Base-by-base conservation (phyloP, 768 basidiomycete species). In the Trametes cinnabarina region DNA sequence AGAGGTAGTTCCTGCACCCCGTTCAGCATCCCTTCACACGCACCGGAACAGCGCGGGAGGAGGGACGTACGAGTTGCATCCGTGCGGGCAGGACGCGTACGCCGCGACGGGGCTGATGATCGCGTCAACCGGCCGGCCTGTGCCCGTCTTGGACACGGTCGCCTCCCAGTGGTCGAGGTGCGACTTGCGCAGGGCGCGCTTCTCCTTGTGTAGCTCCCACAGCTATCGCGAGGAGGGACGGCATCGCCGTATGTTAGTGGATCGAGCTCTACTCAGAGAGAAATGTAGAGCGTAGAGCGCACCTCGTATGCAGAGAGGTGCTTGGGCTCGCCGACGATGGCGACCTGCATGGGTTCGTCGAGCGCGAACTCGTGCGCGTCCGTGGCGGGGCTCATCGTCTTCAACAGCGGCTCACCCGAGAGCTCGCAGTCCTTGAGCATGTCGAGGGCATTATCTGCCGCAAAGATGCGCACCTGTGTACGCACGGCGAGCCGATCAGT, bases 121-220 rank as follows among this genome's bases (percentile, higher is more conserved):
- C 2, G 77, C 80, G 60, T 84, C 82, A 4, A 83, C 73, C 0
- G 82, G 80, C 30, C 82, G 68, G 10, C 77, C 79, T 0, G 80
- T 84, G 6, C 71, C 72, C 15, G 82, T 83, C 30, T 53, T 53
- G 3, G 35, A 55, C n/a, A 47, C 70, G 2, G 82, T 82, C 10
- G 71, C 72, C 35, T 80, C 73, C 81, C 80, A 82, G 41, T 78
- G 72, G 59, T 79, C 78, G 28, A 83, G 71, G 58, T 80, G 75
- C 26, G 73, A 71, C 63, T 79, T 77, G 57, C 78, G 74, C 39
- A 78, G 68, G 6, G 65, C 63, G 17, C 72, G 66, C 58, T 77
- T 74, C 64, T 74, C 68, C 54, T 70, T 70, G 58, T 80, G 78
- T 19, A 82, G 69, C 59, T 79, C 73, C 78, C 79, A 83, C 22